These are phyloP conservation scores for Zymoseptoria tritici DNA, from an alignment of 2,329 filamentous ascomycete genomes.

Conservation along the genomic window DNA sequence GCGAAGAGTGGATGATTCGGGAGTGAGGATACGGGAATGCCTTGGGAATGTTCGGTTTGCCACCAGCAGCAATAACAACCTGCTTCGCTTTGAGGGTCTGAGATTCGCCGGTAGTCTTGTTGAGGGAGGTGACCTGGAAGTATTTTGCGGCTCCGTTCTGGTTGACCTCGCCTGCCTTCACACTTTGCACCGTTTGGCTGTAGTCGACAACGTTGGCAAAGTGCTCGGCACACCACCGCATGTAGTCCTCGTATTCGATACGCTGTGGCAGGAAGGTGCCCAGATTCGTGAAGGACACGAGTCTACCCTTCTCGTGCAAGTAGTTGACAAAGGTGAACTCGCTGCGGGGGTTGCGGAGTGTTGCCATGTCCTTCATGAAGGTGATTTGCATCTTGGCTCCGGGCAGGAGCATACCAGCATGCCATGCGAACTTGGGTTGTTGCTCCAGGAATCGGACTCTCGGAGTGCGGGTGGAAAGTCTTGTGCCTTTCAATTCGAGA, in stretches of 20 bases:
- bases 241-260: conserved; percentile 89
- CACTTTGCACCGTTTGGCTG: conserved; percentile 65
- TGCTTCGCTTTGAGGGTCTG: conserved; percentile 54
- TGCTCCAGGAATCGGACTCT: conserved; percentile 84
- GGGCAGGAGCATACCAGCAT: conserved; percentile 88
- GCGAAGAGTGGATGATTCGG: conserved; percentile 78
- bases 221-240: conserved; percentile 79
- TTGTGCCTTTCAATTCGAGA: conserved; percentile 41
- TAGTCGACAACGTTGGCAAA: conserved; percentile 71
- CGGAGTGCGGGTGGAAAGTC: conserved; percentile 42
- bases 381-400: conserved; percentile 97
- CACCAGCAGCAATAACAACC: conserved; percentile 63
- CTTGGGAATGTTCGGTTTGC: conserved; percentile 62
- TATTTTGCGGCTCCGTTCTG: conserved; percentile 48
- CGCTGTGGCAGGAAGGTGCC: conserved; percentile 80
- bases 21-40: conserved; percentile 62
- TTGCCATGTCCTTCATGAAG: conserved; percentile 93
- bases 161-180: conserved; percentile 51
- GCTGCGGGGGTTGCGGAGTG: conserved; percentile 76
- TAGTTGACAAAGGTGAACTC: conserved; percentile 97
- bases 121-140: conserved; percentile 61
- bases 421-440: conserved; percentile 79
- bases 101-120: conserved; percentile 50
- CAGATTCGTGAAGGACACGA: conserved; percentile 86
- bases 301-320: conserved; percentile 68